phyloP scores from a whole-genome alignment of 495 filamentous ascomycete genomes.

The Cercophora sp. region DNA sequence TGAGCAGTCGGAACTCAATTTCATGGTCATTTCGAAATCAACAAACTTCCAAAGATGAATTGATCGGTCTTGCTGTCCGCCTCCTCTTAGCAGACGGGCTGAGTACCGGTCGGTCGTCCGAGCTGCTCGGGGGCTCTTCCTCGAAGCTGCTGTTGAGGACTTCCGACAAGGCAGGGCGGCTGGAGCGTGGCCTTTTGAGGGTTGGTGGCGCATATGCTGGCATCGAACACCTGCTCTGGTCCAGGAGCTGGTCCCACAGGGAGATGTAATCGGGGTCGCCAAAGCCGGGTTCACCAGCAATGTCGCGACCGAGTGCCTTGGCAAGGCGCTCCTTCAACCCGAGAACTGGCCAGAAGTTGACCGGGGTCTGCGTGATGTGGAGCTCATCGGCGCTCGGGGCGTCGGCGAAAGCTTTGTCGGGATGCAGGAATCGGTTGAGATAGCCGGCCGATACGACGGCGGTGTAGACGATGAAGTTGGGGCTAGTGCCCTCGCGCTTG shows the following conservation, averaged over 20 bases:
- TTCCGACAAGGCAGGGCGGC: conserved; percentile 22
- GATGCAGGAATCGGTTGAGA: conserved; percentile 37
- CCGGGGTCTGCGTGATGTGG: conserved; percentile 33
- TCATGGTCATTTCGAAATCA: too few species aligned
- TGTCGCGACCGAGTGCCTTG: conserved; percentile 38
- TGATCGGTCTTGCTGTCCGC: conserved; percentile 21
- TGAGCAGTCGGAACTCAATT: too few species aligned
- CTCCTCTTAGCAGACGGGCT: conserved; percentile 34
- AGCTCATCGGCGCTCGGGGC: conserved; percentile 17
- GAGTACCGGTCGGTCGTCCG: conserved; percentile 22
- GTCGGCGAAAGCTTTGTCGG: conserved; percentile 24
- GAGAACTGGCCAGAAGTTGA: conserved; percentile 43
- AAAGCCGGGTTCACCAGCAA: conserved; percentile 32
- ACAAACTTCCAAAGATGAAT: conserved; percentile 29
- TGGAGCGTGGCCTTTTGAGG: conserved; percentile 23
- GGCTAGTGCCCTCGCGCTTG: conserved; percentile 28
- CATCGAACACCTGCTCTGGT: conserved; percentile 10
- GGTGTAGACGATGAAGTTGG: conserved; percentile 40
- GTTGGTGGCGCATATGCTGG: neutral
- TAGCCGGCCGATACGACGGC: conserved; percentile 35
- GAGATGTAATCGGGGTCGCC: conserved; percentile 31
- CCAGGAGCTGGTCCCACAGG: conserved; percentile 29
- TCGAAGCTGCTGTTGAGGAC: conserved; percentile 34
- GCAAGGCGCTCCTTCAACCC: conserved; percentile 47
- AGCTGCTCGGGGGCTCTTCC: conserved; percentile 23